Base-by-base conservation (phyloP, 2,329 filamentous ascomycete species). In the Lachnum nothofagi region DNA sequence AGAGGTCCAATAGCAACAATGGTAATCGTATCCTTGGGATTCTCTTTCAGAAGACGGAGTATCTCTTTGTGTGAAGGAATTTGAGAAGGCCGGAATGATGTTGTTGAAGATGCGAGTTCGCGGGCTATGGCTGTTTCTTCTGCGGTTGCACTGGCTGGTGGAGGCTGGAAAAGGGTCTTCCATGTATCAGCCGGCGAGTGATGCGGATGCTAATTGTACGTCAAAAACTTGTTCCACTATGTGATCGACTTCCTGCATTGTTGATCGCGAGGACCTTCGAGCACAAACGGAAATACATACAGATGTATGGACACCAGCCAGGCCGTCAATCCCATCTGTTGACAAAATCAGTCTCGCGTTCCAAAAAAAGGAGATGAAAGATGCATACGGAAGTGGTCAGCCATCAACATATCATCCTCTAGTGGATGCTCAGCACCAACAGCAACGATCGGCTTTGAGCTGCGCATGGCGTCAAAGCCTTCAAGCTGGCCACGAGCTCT, bases 1-100 rank as follows among this genome's bases (percentile, higher is more conserved):
- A 97, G 72, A 1, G 93, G 93, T 0, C 93, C 93, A 42, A 97
- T 77, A 20, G 88, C 88, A 31, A 95, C 82, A 63, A 98, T 87
- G n/a, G 86, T 91, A 60, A 98, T 82, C 1, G 87, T 93, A 63
- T 90, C 83, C 4, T 78, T 77, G 6, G 91, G 88, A 63, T 93
- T 90, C 61, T 93, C 86, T 48, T 77, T 78, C 17, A 98, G 78
- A 41, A 95, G 75, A 22, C 86, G 82, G n/a, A 98, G 78, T 43
- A 98, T 97, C 69, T 95, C 90, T 66, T 86, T 79, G 68, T 95
- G 85, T 0, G 91, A 82, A 1, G 82, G 81, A 4, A 72, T 70
- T 60, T 82, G 82, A 16, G 89, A 95, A 0, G 91, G 83, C 2
- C 75, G 85, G 69, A 96, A 98, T 75, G 79, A 69, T 67, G 71